Evolutionary conservation across 208 protist genomes (phyloP).

Genomic region (Wallacemonas sp.): DNA sequence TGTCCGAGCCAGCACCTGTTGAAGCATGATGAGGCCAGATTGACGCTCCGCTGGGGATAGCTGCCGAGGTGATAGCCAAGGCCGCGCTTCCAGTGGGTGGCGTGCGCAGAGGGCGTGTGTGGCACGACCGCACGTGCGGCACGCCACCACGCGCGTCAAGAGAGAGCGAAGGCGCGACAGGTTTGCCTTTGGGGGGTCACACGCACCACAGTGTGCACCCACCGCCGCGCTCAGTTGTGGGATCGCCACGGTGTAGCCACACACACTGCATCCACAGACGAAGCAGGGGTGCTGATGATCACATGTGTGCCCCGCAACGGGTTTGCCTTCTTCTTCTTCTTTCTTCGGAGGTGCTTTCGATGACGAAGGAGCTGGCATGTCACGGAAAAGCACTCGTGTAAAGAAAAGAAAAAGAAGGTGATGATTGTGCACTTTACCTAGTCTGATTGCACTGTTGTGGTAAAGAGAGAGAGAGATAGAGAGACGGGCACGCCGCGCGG

Average conservation of each 20-base stretch:
- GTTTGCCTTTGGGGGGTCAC: neutral
- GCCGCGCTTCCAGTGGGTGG: slow-evolving; percentile 28
- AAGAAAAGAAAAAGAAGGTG: neutral
- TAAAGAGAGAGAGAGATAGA: neutral
- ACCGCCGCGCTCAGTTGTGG: neutral
- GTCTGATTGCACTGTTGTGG: neutral
- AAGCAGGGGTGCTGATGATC: slow-evolving; percentile 19
- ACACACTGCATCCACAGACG: slow-evolving; percentile 57
- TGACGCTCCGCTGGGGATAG: neutral
- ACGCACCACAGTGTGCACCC: neutral
- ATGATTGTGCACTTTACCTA: neutral
- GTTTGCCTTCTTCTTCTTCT: neutral
- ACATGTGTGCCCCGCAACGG: neutral
- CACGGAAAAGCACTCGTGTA: neutral
- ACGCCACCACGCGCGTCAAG: slow-evolving; percentile 19
- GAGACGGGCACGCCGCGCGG: no score
- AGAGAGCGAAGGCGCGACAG: neutral
- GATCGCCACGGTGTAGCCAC: slow-evolving; percentile 27
- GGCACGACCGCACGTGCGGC: slow-evolving; percentile 34
- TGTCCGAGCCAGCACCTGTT: neutral
- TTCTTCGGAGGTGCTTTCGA: no score
- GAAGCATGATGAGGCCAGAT: neutral
- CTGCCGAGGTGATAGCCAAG: slow-evolving; percentile 3
- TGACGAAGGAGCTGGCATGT: neutral
- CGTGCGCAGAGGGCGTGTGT: slow-evolving; percentile 52